Base-by-base conservation (phyloP, 192 early-diverging fungal genomes). In the Coemansia sp. region DNA sequence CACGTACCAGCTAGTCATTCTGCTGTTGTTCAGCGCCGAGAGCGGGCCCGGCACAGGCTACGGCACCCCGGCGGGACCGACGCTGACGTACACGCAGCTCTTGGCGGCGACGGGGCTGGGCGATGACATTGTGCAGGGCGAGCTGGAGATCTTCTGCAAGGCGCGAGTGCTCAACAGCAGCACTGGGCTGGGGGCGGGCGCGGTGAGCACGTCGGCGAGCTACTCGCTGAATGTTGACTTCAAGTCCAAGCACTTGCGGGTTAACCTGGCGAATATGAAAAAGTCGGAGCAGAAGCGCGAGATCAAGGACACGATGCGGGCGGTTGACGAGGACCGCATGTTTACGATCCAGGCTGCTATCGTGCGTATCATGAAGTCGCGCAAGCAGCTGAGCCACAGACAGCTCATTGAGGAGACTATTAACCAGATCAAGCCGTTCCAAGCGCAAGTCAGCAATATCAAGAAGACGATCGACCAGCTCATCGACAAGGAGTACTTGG, bases 361-460 rank as follows among this genome's bases (percentile, higher is more conserved):
- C 85, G 97, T 99, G 39, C 93, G 97, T 18, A 95, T 99, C 67
- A 99, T 99, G 97, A 99, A 99, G 85, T 93, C 95, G 2, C 90
- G 96, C 35, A 95, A 98, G 79, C 85, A 85, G 41, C 80, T 98
- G 83, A 88, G 90, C 64, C 93, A 97, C 72, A 83, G 89, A 8
- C 82, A 86, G 36, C 86, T 99, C 14, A 88, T 99, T 42, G 84
- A 91, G 36, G 96, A 98, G 62, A 92, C 94, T 5, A 93, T 98
- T 55, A 76, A 86, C 11, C 94, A 96, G 65, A 87, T 97, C 53
- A 84, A 91, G 37, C 86, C 95, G 25, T 99, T 98, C 85, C 91
- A 92, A 71, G 94, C 97, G 6, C 85, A 89, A 67, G 84, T 97
- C 34, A 80, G 85, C 14, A 92, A 92, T 59, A 98, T 99, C 79